Evolutionary conservation across 129 eudicot genomes (phyloP), one percentile per base, ranked within the genome.

Genomic region (Lactuca saligna): DNA sequence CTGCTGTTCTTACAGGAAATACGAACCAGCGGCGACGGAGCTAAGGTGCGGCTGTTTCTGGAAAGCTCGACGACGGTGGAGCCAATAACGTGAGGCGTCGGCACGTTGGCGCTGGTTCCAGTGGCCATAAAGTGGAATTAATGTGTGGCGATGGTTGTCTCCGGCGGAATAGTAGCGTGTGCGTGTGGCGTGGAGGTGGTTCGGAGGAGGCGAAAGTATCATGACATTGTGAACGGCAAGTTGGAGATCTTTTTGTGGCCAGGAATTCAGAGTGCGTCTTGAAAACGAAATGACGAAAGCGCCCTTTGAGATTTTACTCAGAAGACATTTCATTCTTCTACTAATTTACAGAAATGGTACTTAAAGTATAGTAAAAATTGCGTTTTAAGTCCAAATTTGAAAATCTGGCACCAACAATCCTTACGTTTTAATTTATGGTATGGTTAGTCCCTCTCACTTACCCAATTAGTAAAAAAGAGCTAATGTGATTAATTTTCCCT

Each of bases 11-110:
- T 73, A 38, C 82, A 58, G 46, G 86, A 81, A 5, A 77, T 61
- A 10, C 85, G 85, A 63, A 79, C 72, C n/a, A 84, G 70, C 4
- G 71, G 80, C 7, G 80, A 70, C 17, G 79, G 85, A 17, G 83
- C 72, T 61, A 84, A 75, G 66, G 76, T 70, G 6, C 85, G 85
- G 60, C 33, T 54, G 74, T 42, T 73, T 35, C 90, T 82, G 48
- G 85, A 78, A 12, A 85, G 75, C 63, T 85, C 90, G 38, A 81
- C 72, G 17, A 49, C 73, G 12, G 88, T 39, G 59, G 84, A 83
- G 4, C 88, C 72, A 64, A 91, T 70, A 9, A 75, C 72, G 80
- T 79, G 86, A 16, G 83, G 78, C 6, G 74, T 55, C 13, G 71
- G 72, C 37, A 60, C 65, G 57, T 78, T 75, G 44, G 79, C 17